Conservation (phyloP, 306 rosid species). For the Vigna reflexopilosa region DNA sequence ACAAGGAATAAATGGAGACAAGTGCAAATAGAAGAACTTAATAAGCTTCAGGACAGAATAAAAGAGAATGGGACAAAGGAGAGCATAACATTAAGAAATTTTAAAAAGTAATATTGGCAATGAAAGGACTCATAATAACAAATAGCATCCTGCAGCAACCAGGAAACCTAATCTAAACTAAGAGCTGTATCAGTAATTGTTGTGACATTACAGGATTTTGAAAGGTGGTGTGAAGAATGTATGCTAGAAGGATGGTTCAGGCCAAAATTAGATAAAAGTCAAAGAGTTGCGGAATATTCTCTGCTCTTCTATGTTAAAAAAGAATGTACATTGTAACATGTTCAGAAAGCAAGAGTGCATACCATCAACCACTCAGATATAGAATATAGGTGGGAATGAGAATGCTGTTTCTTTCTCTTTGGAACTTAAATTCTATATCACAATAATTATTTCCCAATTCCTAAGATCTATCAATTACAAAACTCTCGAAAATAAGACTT, state of each 20-base stretch:
- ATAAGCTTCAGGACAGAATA: conserved; percentile 1
- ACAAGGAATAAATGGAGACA: conserved; percentile 8
- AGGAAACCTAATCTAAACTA: not conserved
- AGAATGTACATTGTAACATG: not conserved
- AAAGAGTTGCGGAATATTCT: not conserved
- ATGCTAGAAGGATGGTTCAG: not conserved
- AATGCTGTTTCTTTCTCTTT: not conserved
- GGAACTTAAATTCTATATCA: not conserved
- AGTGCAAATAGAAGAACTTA: conserved; percentile 1
- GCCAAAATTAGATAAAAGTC: conserved; percentile 6
- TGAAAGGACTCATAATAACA: not conserved
- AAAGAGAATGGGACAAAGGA: not conserved
- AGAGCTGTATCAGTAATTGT: not conserved
- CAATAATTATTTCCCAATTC: conserved; percentile 23
- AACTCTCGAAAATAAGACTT: conserved; percentile 1
- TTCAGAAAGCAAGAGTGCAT: no score
- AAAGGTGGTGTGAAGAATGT: not conserved
- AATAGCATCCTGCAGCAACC: not conserved
- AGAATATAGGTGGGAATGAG: not conserved
- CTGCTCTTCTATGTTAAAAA: not conserved
- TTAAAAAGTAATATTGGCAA: not conserved
- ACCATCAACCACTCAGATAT: not conserved
- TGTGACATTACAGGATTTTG: not conserved
- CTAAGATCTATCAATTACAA: not conserved
- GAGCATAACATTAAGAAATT: conserved; percentile 5